These are phyloP conservation scores for Mortierella antarctica DNA, from an alignment of 192 early-diverging fungal species.

Conservation along the genomic window DNA sequence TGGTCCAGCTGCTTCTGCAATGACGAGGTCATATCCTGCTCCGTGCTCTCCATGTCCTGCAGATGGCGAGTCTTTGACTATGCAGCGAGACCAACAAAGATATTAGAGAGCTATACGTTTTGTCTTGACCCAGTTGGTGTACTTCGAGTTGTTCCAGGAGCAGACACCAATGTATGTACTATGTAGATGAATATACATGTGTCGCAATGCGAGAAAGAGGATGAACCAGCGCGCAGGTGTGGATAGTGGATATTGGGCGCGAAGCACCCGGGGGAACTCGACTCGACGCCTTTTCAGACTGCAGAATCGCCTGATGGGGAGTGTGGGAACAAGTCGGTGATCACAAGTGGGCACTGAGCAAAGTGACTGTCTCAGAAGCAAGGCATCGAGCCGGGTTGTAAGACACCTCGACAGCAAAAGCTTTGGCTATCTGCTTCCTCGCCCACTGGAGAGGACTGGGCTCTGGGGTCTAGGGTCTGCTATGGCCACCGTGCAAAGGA, in stretches of 20 bases:
- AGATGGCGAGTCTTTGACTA: conserved; percentile 50
- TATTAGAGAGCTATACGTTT: not conserved
- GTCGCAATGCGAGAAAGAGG: too few relatives aligned
- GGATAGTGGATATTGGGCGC: too few relatives aligned
- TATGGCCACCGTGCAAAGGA: not conserved
- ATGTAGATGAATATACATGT: too few relatives aligned
- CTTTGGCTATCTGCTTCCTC: not conserved
- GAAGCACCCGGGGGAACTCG: too few relatives aligned
- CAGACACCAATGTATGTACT: too few relatives aligned
- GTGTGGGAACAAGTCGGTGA: conserved; percentile 10
- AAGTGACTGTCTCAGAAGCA: conserved; percentile 9
- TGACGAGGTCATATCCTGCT: conserved; percentile 53
- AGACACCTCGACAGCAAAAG: too few relatives aligned
- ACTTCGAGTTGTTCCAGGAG: too few relatives aligned
- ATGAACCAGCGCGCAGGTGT: too few relatives aligned
- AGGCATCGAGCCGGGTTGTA: too few relatives aligned
- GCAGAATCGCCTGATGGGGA: not conserved
- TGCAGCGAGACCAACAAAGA: not conserved
- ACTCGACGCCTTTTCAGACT: too few relatives aligned
- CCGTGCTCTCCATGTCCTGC: conserved; percentile 50
- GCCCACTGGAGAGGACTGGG: not conserved
- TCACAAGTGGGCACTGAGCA: not conserved
- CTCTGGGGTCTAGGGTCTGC: not conserved
- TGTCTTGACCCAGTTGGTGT: too few relatives aligned
- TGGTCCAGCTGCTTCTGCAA: conserved; percentile 55